Evolutionary conservation across 2,329 filamentous ascomycete species (phyloP), one percentile per base, ranked within the genome.

Genomic region (Trichoderma lentiforme): DNA sequence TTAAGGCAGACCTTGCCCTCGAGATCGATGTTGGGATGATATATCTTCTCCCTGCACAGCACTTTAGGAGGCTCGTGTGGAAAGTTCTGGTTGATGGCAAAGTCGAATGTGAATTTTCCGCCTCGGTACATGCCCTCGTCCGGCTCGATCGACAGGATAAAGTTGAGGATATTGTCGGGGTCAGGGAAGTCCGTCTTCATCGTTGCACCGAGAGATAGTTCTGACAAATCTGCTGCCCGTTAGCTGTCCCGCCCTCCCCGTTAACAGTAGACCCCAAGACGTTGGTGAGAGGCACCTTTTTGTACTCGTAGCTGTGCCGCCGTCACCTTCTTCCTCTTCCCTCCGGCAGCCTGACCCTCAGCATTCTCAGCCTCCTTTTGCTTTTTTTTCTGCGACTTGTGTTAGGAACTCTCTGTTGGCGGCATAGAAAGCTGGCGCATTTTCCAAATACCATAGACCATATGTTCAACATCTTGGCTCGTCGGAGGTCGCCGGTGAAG

Each of bases 1-100:
- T 99, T 99, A 79, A 99, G 84, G 85, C 96, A 99, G 74, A 99
- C 95, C 80, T 99, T 99, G 77, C 96, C 96, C 81, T 98, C 94
- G 53, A 97, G 88, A 79, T 99, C 96, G 80, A 99, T 99, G 83
- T 99, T 99, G 6, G 96, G 96, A 81, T 99, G 96, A 84, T 99
- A 99, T 78, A 99, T 98, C 87, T 97, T 98, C 84, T 99, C 93
- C 76, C 91, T 92, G 84, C 96, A 98, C 79, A 93, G 96, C 77
- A 99, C 96, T 84, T 98, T 98, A 24, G 96, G 96, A 74, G 96
- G 95, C 81, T 98, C 95, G 84, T 98, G 96, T 0, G 96, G 96
- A 83, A 97, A 99, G 84, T 93, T 96, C 80, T 95, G 93, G 82
- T 93, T 94, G 84, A 99, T 97, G 74, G 89, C 89, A 83, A 99